Percentiles rank a stretch among this genome's conserved stretches.
phyloP scores from a whole-genome alignment of 1,139 yeast species.

The Kurtzmaniella quercitrusa region DNA sequence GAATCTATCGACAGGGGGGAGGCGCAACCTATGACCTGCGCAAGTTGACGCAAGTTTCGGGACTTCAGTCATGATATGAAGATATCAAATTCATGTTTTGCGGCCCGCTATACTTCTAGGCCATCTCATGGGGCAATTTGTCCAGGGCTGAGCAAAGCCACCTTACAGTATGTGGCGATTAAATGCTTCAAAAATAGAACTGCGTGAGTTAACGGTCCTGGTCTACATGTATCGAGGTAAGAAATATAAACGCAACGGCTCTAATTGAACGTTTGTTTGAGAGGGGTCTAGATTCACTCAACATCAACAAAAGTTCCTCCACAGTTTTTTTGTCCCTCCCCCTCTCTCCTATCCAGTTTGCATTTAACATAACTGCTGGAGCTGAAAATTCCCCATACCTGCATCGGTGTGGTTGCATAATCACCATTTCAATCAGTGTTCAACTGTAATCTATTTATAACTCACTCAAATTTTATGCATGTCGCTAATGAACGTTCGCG shows the following conservation, averaged over 20 bases:
- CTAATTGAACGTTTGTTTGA: too few relatives aligned
- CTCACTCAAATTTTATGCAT: background rate
- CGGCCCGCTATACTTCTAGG: background rate
- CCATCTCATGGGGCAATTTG: background rate
- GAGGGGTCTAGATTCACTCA: too few relatives aligned
- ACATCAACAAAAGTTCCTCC: too few relatives aligned
- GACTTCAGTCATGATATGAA: background rate
- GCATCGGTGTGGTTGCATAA: background rate
- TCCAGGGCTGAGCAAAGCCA: background rate
- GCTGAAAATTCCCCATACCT: background rate
- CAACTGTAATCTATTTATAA: background rate
- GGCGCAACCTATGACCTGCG: background rate
- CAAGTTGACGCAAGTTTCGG: background rate
- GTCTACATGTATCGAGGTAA: too few relatives aligned
- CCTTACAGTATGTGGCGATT: background rate
- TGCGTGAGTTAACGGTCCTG: too few relatives aligned
- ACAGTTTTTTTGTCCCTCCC: too few relatives aligned
- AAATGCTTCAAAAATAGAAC: background rate
- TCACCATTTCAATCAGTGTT: background rate
- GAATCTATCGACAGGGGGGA: background rate
- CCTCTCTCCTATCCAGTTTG: too few relatives aligned
- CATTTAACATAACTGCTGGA: too few relatives aligned
- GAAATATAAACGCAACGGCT: too few relatives aligned
- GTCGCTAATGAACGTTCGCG: background rate
- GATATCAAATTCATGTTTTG: background rate